Percentiles rank a stretch among this genome's conserved stretches.
Conservation (phyloP, 306 rosid genomes). For the Inga leiocalycina region DNA sequence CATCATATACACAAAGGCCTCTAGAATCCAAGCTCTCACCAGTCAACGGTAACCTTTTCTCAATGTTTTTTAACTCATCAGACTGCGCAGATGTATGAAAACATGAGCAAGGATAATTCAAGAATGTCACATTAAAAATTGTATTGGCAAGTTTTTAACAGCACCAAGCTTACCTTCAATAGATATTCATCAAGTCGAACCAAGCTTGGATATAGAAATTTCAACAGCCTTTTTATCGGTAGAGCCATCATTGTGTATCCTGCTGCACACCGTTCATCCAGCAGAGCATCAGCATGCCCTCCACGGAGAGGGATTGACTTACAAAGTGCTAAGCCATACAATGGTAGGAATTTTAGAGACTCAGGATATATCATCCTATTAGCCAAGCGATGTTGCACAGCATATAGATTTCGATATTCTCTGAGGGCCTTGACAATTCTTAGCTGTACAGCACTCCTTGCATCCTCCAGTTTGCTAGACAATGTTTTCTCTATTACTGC, state of each 20-base stretch:
- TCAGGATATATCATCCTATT: constrained; percentile 96
- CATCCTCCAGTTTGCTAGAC: constrained; percentile 90
- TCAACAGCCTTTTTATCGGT: constrained; percentile 79
- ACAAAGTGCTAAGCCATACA: constrained; percentile 88
- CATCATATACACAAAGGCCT: constrained; percentile 81
- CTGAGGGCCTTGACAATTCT: constrained; percentile 83
- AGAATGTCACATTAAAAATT: constrained; percentile 16
- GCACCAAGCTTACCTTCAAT: constrained; percentile 60
- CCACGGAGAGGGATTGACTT: constrained; percentile 90
- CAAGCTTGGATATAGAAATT: constrained; percentile 83
- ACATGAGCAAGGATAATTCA: constrained; percentile 40
- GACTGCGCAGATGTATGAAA: constrained; percentile 58
- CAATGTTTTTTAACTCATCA: constrained; percentile 55
- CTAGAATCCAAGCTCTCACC: constrained; percentile 89
- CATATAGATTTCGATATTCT: constrained; percentile 87
- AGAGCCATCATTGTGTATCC: constrained; percentile 87
- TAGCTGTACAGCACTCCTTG: constrained; percentile 75
- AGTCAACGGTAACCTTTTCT: constrained; percentile 78
- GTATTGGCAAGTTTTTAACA: constrained; percentile 11
- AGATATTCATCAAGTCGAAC: constrained; percentile 83
- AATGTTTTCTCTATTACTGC: constrained; percentile 93
- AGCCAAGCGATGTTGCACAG: constrained; percentile 92
- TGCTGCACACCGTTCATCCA: constrained; percentile 91
- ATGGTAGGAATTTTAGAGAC: constrained; percentile 72
- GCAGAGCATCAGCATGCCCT: constrained; percentile 74